Percentiles rank a stretch among this genome's conserved stretches.
Conservation (phyloP, 1,284 basidiomycete species). For the Abortiporus biennis region DNA sequence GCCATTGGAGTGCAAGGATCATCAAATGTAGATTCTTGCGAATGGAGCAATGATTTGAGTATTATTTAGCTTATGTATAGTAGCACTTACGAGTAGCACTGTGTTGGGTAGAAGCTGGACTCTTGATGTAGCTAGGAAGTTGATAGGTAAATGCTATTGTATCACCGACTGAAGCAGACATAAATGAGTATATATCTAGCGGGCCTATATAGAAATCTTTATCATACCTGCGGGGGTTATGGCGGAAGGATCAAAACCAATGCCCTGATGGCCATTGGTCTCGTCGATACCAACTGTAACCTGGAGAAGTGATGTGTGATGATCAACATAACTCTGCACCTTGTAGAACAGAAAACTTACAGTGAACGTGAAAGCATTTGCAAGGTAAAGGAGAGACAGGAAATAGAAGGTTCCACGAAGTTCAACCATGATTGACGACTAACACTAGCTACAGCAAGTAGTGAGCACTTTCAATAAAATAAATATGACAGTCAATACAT, state of each 20-base stretch:
- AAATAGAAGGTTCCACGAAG: too few relatives aligned
- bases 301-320: constrained; percentile 6
- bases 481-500: too few relatives aligned
- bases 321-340: neutral
- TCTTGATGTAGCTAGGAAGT: constrained; percentile 14
- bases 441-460: too few relatives aligned
- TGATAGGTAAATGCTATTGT: constrained; percentile 13
- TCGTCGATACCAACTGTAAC: constrained; percentile 17
- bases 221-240: constrained; percentile 12
- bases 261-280: constrained; percentile 14
- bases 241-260: constrained; percentile 16
- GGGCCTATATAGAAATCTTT: too few relatives aligned
- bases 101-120: constrained; percentile 11
- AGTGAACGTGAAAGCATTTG: constrained; percentile 11
- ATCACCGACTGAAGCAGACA: constrained; percentile 10
- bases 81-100: constrained; percentile 13
- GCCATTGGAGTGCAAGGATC: constrained; percentile 12
- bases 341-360: constrained; percentile 4
- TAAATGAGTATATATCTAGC: too few relatives aligned
- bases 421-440: too few relatives aligned
- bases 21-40: constrained; percentile 15
- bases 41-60: neutral
- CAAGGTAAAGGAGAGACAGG: too few relatives aligned
- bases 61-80: neutral
- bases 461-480: too few relatives aligned